Evolutionary conservation across 2,329 filamentous ascomycete species (phyloP).

Genomic region (Zopfia rhizophila): DNA sequence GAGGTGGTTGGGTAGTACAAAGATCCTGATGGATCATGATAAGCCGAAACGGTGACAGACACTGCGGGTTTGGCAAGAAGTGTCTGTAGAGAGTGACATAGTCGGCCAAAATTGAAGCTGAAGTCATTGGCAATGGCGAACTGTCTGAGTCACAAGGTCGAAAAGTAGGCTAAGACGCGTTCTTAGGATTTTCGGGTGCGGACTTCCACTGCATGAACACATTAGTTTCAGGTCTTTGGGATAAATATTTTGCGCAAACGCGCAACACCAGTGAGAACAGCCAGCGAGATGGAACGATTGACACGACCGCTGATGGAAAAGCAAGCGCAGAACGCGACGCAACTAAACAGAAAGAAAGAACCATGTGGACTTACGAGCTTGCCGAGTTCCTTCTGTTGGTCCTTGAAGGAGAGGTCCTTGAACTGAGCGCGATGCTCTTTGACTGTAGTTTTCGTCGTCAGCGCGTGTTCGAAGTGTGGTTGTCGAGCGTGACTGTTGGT

Average conservation of each 20-base stretch:
- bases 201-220: slow-evolving; percentile 43
- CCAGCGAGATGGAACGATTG: not conserved
- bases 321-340: slow-evolving; percentile 1
- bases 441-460: slow-evolving; percentile 32
- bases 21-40: too few species aligned
- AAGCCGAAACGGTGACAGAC: too few species aligned
- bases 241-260: not conserved
- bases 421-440: slow-evolving; percentile 48
- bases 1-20: too few species aligned
- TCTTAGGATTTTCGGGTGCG: slow-evolving; percentile 50
- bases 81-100: too few species aligned
- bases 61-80: too few species aligned
- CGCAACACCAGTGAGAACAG: too few species aligned
- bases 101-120: too few species aligned
- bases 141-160: too few species aligned
- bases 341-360: slow-evolving; percentile 3
- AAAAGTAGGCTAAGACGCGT: slow-evolving; percentile 36
- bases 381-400: slow-evolving; percentile 50
- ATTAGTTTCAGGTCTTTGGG: slow-evolving; percentile 21
- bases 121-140: too few species aligned
- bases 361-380: slow-evolving; percentile 37
- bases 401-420: slow-evolving; percentile 45
- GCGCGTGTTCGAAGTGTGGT: not conserved
- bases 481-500: not conserved
- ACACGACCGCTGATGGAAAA: too few species aligned